phyloP scores from a whole-genome alignment of 257 asterid genomes.

The Ligustrum vulgare region DNA sequence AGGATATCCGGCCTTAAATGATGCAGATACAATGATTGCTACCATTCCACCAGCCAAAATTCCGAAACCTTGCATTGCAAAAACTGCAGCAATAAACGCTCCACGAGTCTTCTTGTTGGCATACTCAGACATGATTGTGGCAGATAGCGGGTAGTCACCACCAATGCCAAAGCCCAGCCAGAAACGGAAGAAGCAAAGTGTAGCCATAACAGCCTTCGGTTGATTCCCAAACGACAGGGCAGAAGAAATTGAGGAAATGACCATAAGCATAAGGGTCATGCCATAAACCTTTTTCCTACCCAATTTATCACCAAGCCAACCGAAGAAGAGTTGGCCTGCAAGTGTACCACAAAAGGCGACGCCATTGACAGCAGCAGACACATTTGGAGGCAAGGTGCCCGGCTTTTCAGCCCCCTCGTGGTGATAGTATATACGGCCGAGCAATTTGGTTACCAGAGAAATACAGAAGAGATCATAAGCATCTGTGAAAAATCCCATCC shows the following conservation, averaged over 20 bases:
- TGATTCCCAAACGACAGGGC: slow-evolving; percentile 3
- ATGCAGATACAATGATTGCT: not conserved
- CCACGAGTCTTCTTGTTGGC: slow-evolving; percentile 18
- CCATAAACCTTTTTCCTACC: slow-evolving; percentile 22
- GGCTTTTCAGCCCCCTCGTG: slow-evolving; percentile 8
- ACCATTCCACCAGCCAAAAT: slow-evolving; percentile 23
- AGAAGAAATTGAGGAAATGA: slow-evolving; percentile 3
- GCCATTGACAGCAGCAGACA: slow-evolving; percentile 1
- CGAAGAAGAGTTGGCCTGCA: slow-evolving; percentile 14
- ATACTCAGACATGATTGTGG: slow-evolving; percentile 17
- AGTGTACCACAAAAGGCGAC: slow-evolving; percentile 16
- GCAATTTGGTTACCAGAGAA: slow-evolving; percentile 17
- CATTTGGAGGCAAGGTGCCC: slow-evolving; percentile 12
- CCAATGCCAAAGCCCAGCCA: slow-evolving; percentile 26
- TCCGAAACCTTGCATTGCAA: slow-evolving; percentile 24
- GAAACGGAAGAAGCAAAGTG: slow-evolving; percentile 20
- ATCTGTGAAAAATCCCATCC: slow-evolving; percentile 25
- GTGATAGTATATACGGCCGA: slow-evolving; percentile 17
- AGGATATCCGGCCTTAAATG: slow-evolving; percentile 17
- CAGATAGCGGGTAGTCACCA: slow-evolving; percentile 22
- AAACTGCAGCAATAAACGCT: slow-evolving; percentile 4
- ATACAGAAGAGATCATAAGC: slow-evolving; percentile 22
- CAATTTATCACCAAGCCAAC: slow-evolving; percentile 22
- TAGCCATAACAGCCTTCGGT: slow-evolving; percentile 4
- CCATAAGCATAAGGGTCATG: slow-evolving; percentile 21